A percentile compares a stretch with the other conserved stretches of the same genome.
Conservation (phyloP, 2,329 filamentous ascomycete genomes). For the Trichophyton benhamiae region DNA sequence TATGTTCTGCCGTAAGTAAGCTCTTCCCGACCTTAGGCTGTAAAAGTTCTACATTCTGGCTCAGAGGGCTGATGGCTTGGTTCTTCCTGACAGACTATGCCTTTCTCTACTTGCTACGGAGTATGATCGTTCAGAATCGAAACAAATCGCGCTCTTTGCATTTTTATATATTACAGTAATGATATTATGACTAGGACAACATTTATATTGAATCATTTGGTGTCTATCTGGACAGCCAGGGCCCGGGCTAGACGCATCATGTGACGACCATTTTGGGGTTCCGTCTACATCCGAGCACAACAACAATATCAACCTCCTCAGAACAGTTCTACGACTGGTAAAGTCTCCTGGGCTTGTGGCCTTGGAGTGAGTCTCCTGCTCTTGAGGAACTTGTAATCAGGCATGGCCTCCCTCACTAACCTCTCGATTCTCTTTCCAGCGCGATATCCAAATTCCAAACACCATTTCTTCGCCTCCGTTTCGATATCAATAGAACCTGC, state of each 20-base stretch:
- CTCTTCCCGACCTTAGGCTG: not conserved
- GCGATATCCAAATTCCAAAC: slow-evolving; percentile 24
- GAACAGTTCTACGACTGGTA: not conserved
- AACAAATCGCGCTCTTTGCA: too few species aligned
- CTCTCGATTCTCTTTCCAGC: slow-evolving; percentile 17
- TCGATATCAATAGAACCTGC: slow-evolving; percentile 23
- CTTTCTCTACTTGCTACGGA: too few species aligned
- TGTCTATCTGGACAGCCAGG: too few species aligned
- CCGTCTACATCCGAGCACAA: not conserved
- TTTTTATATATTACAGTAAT: too few species aligned
- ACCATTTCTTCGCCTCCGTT: slow-evolving; percentile 26
- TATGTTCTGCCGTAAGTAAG: not conserved
- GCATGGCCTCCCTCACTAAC: slow-evolving; percentile 24
- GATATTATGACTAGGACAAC: too few species aligned
- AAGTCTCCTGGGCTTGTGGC: not conserved
- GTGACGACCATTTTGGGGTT: not conserved
- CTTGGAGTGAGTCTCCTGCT: slow-evolving; percentile 9
- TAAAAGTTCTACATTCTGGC: not conserved
- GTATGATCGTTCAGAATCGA: too few species aligned
- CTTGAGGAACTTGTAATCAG: slow-evolving; percentile 31
- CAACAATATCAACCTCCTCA: not conserved
- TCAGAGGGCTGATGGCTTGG: not conserved
- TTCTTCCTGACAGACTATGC: too few species aligned
- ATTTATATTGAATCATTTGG: too few species aligned
- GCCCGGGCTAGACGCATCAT: too few species aligned